Conservation (phyloP, 441 rosid species). For the Arabidopsis hybrid region DNA sequence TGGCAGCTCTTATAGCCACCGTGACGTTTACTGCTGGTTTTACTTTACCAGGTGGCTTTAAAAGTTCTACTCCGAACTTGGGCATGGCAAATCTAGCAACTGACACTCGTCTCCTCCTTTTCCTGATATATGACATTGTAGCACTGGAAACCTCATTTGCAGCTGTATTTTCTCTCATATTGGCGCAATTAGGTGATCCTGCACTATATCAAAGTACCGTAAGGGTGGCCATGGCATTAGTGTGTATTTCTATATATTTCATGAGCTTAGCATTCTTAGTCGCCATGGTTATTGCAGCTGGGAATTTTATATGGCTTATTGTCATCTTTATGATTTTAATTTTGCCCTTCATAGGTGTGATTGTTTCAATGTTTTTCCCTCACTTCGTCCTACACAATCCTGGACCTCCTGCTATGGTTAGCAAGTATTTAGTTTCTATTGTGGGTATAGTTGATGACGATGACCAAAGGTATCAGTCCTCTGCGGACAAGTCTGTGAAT, state of each 20-base stretch:
- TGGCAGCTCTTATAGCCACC: constrained; percentile 20
- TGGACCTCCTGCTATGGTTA: too few species aligned
- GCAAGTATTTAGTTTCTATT: too few species aligned
- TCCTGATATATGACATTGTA: background rate
- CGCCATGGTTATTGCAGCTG: background rate
- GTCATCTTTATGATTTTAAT: background rate
- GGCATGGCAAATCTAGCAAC: constrained; percentile 6
- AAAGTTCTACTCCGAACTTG: background rate
- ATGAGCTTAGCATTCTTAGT: background rate
- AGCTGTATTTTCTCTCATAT: background rate
- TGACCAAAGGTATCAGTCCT: background rate
- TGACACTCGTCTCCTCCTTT: background rate
- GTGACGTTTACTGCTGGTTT: constrained; percentile 19
- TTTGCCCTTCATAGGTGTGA: too few species aligned
- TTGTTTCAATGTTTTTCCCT: too few species aligned
- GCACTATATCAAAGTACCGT: background rate
- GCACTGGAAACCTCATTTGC: background rate
- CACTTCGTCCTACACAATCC: too few species aligned
- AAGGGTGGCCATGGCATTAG: background rate
- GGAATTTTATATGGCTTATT: background rate
- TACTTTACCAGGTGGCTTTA: constrained; percentile 14
- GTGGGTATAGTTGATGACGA: background rate
- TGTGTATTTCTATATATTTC: background rate
- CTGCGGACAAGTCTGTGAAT: background rate
- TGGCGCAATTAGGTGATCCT: constrained; percentile 8